phyloP scores from a whole-genome alignment of 495 filamentous ascomycete species.

The Tuber indicum region DNA sequence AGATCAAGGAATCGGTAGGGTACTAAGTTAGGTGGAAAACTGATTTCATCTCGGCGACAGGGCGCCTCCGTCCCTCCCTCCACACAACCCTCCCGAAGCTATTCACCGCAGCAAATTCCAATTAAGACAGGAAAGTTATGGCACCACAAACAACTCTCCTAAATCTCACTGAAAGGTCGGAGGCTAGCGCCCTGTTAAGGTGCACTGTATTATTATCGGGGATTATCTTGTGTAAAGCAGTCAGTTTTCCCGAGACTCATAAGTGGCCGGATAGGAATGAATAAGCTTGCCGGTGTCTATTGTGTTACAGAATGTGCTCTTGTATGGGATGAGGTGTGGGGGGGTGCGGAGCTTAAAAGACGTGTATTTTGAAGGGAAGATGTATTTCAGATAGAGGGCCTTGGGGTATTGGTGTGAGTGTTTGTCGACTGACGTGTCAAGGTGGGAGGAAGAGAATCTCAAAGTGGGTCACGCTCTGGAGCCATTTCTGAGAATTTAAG shows the following conservation, averaged over 20 bases:
- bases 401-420: background rate
- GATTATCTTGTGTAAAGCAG: background rate
- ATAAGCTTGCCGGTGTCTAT: background rate
- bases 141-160: background rate
- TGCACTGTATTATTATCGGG: background rate
- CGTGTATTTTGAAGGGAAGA: background rate
- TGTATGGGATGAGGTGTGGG: background rate
- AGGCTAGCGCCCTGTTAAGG: background rate
- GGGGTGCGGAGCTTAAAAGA: background rate
- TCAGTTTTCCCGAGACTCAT: background rate
- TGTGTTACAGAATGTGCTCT: background rate
- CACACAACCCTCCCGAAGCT: background rate
- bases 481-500: background rate
- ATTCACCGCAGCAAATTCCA: background rate
- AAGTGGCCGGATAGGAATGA: background rate
- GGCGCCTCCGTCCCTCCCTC: background rate
- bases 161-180: background rate
- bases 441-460: background rate
- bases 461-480: background rate
- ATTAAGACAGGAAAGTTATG: background rate
- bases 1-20: background rate
- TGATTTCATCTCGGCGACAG: background rate
- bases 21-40: background rate
- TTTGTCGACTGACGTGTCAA: background rate
- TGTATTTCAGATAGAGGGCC: background rate